Conservation (phyloP, 805 yeast genomes). For the Candida nonsorbophila region DNA sequence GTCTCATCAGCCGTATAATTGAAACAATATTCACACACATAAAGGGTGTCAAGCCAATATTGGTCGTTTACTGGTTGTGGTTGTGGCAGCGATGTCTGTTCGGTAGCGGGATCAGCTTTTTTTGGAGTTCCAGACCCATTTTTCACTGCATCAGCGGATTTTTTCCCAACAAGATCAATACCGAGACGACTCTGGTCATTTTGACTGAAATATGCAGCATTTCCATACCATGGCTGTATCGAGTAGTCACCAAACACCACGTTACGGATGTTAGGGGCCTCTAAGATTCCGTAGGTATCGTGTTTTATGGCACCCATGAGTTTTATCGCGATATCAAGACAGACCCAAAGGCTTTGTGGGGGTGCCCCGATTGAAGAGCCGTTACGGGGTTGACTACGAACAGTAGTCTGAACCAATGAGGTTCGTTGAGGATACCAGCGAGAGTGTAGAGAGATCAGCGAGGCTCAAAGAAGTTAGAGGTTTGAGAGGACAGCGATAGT, state of each 20-base stretch:
- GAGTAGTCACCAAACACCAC: conserved; percentile 65
- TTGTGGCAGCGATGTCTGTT: not conserved
- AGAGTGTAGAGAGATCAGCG: too few species aligned
- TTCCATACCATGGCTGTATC: conserved; percentile 85
- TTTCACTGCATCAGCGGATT: too few species aligned
- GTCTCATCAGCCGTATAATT: conserved; percentile 55
- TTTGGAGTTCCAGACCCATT: not conserved
- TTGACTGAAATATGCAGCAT: conserved; percentile 61
- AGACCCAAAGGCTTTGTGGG: too few species aligned
- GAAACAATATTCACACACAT: conserved; percentile 80
- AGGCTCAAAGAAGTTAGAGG: too few species aligned
- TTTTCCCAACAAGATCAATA: conserved; percentile 1
- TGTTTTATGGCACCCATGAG: too few species aligned
- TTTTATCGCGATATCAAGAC: too few species aligned
- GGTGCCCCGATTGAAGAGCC: too few species aligned
- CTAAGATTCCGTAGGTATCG: conserved; percentile 67
- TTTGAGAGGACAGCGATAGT: too few species aligned
- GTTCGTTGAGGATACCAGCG: too few species aligned
- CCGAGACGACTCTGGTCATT: conserved; percentile 3
- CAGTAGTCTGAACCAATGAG: too few species aligned
- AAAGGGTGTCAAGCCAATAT: conserved; percentile 56
- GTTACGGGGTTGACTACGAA: too few species aligned
- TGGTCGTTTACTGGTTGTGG: too few species aligned
- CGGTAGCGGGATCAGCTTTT: not conserved
- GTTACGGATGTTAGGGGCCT: conserved; percentile 54